Conservation (phyloP, 202 grass and related monocot genomes). For the Bolboschoenoplectus hybrid region DNA sequence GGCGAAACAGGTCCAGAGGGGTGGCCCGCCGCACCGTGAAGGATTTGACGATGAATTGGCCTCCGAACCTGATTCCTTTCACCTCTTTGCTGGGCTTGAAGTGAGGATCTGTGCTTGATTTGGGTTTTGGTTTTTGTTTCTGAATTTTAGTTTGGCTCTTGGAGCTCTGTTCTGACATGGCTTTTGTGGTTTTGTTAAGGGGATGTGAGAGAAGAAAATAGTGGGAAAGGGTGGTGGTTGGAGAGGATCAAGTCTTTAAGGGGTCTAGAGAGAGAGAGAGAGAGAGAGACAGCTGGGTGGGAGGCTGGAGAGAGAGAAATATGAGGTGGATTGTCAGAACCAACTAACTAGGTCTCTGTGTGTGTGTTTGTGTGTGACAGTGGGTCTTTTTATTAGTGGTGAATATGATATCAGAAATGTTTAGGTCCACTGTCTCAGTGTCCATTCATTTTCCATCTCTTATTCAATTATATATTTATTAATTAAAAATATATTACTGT, state of each 20-base stretch:
- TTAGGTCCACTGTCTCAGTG: too few species aligned
- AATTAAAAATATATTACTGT: too few species aligned
- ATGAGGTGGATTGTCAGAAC: constrained; percentile 40
- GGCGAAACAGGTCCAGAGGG: constrained; percentile 86
- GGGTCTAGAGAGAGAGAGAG: constrained; percentile 15
- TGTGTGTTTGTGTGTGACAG: not conserved
- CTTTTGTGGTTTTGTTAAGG: not conserved
- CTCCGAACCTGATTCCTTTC: constrained; percentile 89
- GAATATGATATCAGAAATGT: not conserved
- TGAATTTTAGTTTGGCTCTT: constrained; percentile 54
- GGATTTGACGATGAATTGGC: constrained; percentile 93
- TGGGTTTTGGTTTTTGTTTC: constrained; percentile 39
- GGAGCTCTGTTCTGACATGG: constrained; percentile 69
- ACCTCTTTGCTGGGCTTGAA: constrained; percentile 88
- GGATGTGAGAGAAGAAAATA: constrained; percentile 6
- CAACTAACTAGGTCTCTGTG: constrained; percentile 30
- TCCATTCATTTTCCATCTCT: too few species aligned
- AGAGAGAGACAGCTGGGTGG: not conserved
- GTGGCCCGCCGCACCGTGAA: constrained; percentile 89
- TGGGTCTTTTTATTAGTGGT: constrained; percentile 36
- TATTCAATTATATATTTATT: too few species aligned
- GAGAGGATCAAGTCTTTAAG: constrained; percentile 12
- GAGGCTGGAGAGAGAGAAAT: constrained; percentile 22
- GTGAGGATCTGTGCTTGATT: constrained; percentile 48
- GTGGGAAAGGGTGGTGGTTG: constrained; percentile 18